phyloP scores from a whole-genome alignment of 805 yeast genomes.

The Cyberlindnera veronae region DNA sequence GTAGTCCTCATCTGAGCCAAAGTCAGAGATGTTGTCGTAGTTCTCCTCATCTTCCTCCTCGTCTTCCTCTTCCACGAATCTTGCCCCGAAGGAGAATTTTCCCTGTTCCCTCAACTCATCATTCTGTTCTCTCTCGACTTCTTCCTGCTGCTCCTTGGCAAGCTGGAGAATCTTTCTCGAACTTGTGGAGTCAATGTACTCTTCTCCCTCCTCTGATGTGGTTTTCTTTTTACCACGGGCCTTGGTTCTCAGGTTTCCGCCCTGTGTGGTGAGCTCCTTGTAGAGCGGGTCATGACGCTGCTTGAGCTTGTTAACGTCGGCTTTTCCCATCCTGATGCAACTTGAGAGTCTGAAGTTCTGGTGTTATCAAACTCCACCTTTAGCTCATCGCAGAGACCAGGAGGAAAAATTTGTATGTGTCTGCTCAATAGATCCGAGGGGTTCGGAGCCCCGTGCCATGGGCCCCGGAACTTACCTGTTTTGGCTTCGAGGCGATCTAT shows the following conservation, averaged over 20 bases:
- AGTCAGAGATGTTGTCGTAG: conserved; percentile 45
- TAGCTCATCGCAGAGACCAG: neutral
- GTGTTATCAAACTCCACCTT: neutral
- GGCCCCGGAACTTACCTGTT: conserved; percentile 2
- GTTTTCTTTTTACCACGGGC: conserved; percentile 36
- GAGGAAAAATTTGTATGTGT: neutral
- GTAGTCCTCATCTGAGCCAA: conserved; percentile 45
- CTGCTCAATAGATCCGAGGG: no score
- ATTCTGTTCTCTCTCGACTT: conserved; percentile 66
- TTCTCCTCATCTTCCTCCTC: conserved; percentile 35
- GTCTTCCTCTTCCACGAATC: conserved; percentile 40
- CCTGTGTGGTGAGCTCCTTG: conserved; percentile 70
- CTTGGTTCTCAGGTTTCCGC: conserved; percentile 60
- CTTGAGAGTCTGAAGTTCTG: no score
- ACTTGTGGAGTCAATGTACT: conserved; percentile 71
- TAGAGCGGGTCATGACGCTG: conserved; percentile 80
- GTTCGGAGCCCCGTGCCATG: neutral
- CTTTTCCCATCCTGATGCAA: conserved; percentile 67
- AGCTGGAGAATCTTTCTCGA: conserved; percentile 84
- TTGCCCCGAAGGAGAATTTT: conserved; percentile 30
- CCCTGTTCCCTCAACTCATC: conserved; percentile 28
- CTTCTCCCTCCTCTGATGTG: conserved; percentile 47
- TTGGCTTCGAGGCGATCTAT: neutral
- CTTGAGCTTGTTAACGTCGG: conserved; percentile 46
- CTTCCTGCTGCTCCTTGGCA: conserved; percentile 93